Base-by-base conservation (phyloP, 495 filamentous ascomycete species). In the Melanomma pulvis-pyrius region DNA sequence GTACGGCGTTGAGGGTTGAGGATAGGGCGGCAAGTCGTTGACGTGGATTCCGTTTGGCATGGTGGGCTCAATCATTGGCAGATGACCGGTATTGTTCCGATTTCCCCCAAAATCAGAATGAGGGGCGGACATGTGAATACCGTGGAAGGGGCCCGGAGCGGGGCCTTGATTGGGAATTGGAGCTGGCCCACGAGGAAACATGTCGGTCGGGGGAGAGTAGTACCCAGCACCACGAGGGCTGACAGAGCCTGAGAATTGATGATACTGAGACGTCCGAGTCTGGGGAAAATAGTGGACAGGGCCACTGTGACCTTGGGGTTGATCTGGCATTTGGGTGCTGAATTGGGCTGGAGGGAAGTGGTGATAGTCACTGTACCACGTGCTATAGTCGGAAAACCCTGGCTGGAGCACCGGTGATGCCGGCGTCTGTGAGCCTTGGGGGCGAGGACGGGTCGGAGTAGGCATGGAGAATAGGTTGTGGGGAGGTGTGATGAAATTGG, bases 401-500 rank as follows among this genome's bases (percentile, higher is more conserved):
- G 62, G 36, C 50, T 28, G 60, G 9, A 47, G 41, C 28, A 57
- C 17, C 30, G 59, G n/a, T 6, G 24, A 19, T 17, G 50, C 28
- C 4, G 52, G 39, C 8, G 54, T 21, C 36, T 52, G 53, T 28
- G 26, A 39, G 17, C 28, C 41, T 17, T 34, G 53, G 29, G 30
- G 7, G 1, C 39, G 39, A 11, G 46, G 53, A n/a, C 8, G 22
- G 5, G 50, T 25, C 5, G 61, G 41, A 13, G 30, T 59, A 24
- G 52, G 54, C 53, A 65, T 36, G 11, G 39, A 22, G 19, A 41
- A 65, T 11, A 17, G 34, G 36, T 49, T 60, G 24, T 61, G 56
- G 25, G 61, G 55, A 26, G 44, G 63, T 9, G 39, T 13, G 34
- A 55, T 44, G 56, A 53, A 67, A 56, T 67, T 67, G 44, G 56